Evolutionary conservation across 2,329 filamentous ascomycete species (phyloP).

Genomic region (Emericellopsis cladophorae): DNA sequence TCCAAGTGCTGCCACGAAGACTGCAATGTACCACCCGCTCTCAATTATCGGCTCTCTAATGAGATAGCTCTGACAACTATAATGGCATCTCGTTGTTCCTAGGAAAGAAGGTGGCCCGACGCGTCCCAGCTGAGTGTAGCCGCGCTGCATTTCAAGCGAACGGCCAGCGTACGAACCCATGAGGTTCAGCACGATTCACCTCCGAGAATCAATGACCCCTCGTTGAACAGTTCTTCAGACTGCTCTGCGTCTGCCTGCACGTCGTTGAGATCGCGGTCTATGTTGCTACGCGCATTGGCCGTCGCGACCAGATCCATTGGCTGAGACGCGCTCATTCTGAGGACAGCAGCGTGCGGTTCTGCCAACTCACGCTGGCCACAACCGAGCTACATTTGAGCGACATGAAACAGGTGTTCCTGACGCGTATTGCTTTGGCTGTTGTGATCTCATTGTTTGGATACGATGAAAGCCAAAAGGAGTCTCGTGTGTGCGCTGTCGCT

Average conservation of each 20-base stretch:
- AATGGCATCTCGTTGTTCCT: too few species aligned
- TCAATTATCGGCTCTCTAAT: too few species aligned
- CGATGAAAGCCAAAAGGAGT: neutral
- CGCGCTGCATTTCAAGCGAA: too few species aligned
- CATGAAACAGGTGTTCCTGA: neutral
- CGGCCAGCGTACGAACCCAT: too few species aligned
- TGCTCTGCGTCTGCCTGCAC: neutral
- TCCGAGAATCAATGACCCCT: too few species aligned
- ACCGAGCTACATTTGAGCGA: neutral
- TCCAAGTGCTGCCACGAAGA: too few species aligned
- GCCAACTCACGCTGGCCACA: neutral
- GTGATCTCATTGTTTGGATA: neutral
- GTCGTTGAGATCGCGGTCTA: neutral
- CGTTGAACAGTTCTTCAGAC: neutral
- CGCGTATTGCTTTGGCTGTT: neutral
- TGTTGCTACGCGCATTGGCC: neutral
- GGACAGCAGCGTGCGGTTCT: neutral
- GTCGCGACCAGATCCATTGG: conserved; percentile 2
- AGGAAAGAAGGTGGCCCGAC: too few species aligned
- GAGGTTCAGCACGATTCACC: too few species aligned
- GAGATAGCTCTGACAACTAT: too few species aligned
- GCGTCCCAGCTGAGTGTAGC: too few species aligned
- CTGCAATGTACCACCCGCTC: too few species aligned
- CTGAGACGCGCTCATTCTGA: conserved; percentile 1
- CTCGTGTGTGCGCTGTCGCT: neutral